These are phyloP conservation scores for Paramyrothecium roridum DNA, from an alignment of 2,329 filamentous ascomycete genomes.

Conservation along the genomic window DNA sequence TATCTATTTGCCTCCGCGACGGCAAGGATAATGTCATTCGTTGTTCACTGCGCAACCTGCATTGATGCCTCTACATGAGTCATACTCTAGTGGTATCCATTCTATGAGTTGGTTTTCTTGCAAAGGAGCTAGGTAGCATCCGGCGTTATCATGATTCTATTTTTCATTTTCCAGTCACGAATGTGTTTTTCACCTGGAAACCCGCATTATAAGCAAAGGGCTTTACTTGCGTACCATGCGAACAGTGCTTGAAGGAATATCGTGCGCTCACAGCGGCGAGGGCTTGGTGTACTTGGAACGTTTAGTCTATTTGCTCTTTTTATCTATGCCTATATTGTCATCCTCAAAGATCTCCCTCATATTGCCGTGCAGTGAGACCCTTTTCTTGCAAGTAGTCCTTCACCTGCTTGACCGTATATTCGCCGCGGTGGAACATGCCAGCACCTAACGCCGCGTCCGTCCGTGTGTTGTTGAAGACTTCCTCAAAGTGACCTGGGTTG, in stretches of 20 bases:
- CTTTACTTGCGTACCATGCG: no score
- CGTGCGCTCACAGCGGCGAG: no score
- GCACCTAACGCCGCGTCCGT: constrained; percentile 93
- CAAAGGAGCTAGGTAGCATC: neutral
- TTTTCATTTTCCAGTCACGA: neutral
- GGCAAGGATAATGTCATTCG: neutral
- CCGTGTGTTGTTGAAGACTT: constrained; percentile 81
- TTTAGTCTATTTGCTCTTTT: constrained; percentile 3
- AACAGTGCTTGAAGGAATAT: no score
- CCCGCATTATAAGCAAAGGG: no score
- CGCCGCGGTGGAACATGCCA: constrained; percentile 94
- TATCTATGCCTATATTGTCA: constrained; percentile 2
- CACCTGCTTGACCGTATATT: constrained; percentile 92
- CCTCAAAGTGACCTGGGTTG: constrained; percentile 79
- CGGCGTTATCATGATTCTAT: neutral
- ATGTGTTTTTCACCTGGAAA: neutral
- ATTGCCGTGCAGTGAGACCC: constrained; percentile 75
- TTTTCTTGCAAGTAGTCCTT: constrained; percentile 74
- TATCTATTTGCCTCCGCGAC: constrained; percentile 9
- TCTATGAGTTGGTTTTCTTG: neutral
- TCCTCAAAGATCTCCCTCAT: constrained; percentile 55
- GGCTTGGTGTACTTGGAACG: neutral
- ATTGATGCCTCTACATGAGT: neutral
- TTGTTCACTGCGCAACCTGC: neutral
- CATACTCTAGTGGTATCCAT: neutral